Evolutionary conservation across 2,329 filamentous ascomycete genomes (phyloP), one percentile per base, ranked within the genome.

Genomic region (Alternaria gaisen): DNA sequence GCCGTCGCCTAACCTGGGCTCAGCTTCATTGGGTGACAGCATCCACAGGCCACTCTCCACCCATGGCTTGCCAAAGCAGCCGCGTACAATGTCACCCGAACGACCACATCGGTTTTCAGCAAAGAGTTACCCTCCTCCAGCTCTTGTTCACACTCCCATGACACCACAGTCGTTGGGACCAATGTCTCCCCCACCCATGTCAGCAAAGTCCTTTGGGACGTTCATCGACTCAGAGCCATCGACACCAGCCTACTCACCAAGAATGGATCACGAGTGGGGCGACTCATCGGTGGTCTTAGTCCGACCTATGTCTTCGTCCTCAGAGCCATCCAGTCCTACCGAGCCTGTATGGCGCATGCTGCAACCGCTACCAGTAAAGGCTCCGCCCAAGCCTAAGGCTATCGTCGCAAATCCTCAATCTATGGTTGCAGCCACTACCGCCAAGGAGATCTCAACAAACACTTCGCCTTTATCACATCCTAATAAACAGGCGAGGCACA

Each of bases 161-260:
- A 67, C 67, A 55, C 72, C 74, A 38, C 65, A 62, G 18, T 69
- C 69, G 4, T 65, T 68, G 42, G 68, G 64, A 24, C 67, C 67
- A 59, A 67, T 72, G 66, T 75, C 75, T 20, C 75, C 58, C 9
- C 58, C 76, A n/a, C 75, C 74, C 22, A 72, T 77, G 71, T 77
- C 75, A 12, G 75, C 74, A 6, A 73, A 66, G 53, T 76, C 73
- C 7, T 76, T 78, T 41, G 71, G 72, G 40, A 79, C 76, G 1
- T 72, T 77, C 50, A 78, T 77, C 60, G 76, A 77, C 53, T 77
- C 75, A 2, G 75, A 72, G 26, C 75, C 76, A n/a, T 77, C 75
- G 8, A 77, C 76, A n/a, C 76, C 76, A 44, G 74, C 75, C 9
- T 76, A 71, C 48, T 77, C 75, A 32, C 76, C 76, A 38, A 66